phyloP scores from a whole-genome alignment of 116 monocot species.

The Phalaenopsis hybrid region DNA sequence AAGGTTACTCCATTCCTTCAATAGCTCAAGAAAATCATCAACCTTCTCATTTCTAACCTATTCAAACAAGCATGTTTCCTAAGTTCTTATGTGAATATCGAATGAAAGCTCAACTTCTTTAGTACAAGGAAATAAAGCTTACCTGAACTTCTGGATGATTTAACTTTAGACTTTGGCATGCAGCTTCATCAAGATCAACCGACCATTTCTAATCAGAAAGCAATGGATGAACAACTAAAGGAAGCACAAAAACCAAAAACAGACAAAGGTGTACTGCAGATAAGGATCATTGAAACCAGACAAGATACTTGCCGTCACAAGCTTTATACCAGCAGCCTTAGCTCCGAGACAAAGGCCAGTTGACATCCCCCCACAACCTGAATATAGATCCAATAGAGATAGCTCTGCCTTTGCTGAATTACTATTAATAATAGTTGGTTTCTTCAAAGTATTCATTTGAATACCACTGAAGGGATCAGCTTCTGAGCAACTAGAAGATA shows the following conservation, averaged over 20 bases:
- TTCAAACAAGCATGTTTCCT: conserved; percentile 5
- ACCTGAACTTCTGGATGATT: conserved; percentile 86
- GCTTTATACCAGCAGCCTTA: conserved; percentile 48
- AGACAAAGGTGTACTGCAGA: neutral
- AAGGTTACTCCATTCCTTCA: conserved; percentile 80
- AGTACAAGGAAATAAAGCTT: conserved; percentile 15
- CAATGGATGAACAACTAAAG: conserved; percentile 4
- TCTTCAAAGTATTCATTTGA: conserved; percentile 1
- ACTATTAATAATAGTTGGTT: conserved; percentile 5
- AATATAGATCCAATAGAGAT: conserved; percentile 75
- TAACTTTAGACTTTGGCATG: conserved; percentile 55
- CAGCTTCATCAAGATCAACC: conserved; percentile 64
- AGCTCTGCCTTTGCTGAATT: conserved; percentile 28
- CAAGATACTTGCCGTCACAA: conserved; percentile 53
- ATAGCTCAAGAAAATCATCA: conserved; percentile 60
- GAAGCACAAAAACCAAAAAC: conserved; percentile 1
- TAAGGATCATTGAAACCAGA: neutral
- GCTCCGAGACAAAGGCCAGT: conserved; percentile 85
- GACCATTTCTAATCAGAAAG: conserved; percentile 65
- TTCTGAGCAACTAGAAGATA: conserved; percentile 18
- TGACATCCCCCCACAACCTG: conserved; percentile 98
- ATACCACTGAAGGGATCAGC: conserved; percentile 5
- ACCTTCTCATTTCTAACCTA: conserved; percentile 84
- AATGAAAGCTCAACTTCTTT: conserved; percentile 6
- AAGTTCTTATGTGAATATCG: neutral